Percentiles rank a stretch among this genome's conserved stretches.
phyloP scores from a whole-genome alignment of 2,329 filamentous ascomycete genomes.

The Phialemonium atrogriseum region DNA sequence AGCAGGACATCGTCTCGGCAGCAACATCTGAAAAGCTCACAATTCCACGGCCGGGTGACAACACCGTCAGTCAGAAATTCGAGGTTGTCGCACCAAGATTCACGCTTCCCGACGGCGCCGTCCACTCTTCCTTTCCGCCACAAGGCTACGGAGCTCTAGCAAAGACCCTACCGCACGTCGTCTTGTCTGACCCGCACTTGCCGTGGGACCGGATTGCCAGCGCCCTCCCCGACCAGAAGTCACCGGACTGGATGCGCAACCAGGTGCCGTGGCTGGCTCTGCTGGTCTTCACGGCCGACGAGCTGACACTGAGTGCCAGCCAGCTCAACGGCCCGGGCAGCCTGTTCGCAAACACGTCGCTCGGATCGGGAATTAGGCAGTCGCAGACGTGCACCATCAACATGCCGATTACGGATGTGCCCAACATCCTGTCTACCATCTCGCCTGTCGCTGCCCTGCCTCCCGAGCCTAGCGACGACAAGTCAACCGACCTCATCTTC shows the following conservation, averaged over 20 bases:
- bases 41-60: background rate
- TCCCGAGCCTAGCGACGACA: background rate
- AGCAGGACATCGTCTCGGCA: conserved; percentile 4
- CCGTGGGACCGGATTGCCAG: conserved; percentile 31
- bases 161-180: conserved; percentile 31
- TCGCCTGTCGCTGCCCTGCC: background rate
- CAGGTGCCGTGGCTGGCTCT: conserved; percentile 32
- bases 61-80: conserved; percentile 18
- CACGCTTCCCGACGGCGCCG: conserved; percentile 18
- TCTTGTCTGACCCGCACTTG: conserved; percentile 32
- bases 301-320: conserved; percentile 17
- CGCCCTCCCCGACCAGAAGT: conserved; percentile 2
- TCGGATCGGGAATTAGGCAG: background rate
- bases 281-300: conserved; percentile 21
- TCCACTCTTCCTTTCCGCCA: conserved; percentile 32
- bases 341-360: background rate
- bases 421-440: background rate
- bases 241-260: conserved; percentile 10
- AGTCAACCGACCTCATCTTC: background rate
- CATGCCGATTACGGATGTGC: background rate
- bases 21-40: background rate
- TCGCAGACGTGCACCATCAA: background rate
- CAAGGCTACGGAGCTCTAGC: conserved; percentile 24
- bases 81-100: conserved; percentile 28
- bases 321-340: background rate